Percentiles rank a stretch among this genome's conserved stretches.
phyloP scores from a whole-genome alignment of 345 rosid species.

The Laguncularia racemosa region DNA sequence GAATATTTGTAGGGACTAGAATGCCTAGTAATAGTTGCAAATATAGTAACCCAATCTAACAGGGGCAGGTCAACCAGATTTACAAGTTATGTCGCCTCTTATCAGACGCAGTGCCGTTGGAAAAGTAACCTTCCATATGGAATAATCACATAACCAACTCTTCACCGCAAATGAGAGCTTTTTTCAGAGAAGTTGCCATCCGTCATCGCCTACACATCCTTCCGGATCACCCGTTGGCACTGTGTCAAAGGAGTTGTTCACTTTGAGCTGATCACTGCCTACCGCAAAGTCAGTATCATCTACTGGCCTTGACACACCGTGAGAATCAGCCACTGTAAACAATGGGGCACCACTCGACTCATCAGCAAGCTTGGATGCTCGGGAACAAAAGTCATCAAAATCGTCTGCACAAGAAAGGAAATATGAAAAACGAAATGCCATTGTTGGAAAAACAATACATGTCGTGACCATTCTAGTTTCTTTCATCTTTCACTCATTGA shows the following conservation, averaged over 20 bases:
- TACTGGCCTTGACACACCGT: slow-evolving; percentile 1
- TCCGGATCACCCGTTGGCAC: slow-evolving; percentile 4
- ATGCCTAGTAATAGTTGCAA: too few relatives aligned
- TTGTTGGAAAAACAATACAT: slow-evolving; percentile 1
- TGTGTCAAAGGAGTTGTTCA: neutral
- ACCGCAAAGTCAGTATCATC: neutral
- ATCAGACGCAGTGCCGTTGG: too few relatives aligned
- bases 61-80: too few relatives aligned
- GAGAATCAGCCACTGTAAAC: slow-evolving; percentile 37
- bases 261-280: neutral
- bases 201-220: slow-evolving; percentile 10
- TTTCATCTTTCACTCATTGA: too few relatives aligned
- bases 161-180: too few relatives aligned
- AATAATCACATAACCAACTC: too few relatives aligned
- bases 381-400: slow-evolving; percentile 63
- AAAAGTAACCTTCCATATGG: too few relatives aligned
- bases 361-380: slow-evolving; percentile 66
- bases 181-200: slow-evolving; percentile 20
- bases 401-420: slow-evolving; percentile 39
- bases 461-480: neutral
- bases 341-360: slow-evolving; percentile 89
- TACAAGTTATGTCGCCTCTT: too few relatives aligned
- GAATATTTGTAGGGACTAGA: too few relatives aligned
- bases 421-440: neutral
- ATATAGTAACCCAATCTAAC: too few relatives aligned